Conservation (phyloP, 441 rosid species). For the Populus hybrid region DNA sequence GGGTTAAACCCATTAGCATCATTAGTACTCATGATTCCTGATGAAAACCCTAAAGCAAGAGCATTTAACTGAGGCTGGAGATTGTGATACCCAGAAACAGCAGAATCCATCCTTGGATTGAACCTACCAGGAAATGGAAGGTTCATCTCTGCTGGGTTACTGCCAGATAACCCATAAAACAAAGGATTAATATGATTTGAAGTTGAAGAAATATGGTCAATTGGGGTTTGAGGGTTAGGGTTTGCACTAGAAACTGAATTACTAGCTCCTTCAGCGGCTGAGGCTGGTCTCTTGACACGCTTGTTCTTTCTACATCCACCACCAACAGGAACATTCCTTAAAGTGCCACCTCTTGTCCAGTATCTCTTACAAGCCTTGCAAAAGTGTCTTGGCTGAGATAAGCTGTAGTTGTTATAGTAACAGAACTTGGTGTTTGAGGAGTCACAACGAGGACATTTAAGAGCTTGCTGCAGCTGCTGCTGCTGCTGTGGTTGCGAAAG, state of each 20-base stretch:
- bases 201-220: constrained; percentile 34
- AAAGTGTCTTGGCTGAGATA: too few species aligned
- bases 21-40: constrained; percentile 23
- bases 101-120: constrained; percentile 25
- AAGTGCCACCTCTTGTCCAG: too few species aligned
- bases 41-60: constrained; percentile 51
- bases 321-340: too few species aligned
- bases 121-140: constrained; percentile 44
- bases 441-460: too few species aligned
- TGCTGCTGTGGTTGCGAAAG: constrained; percentile 19
- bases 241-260: constrained; percentile 28
- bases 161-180: constrained; percentile 37
- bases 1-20: constrained; percentile 29
- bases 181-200: constrained; percentile 45
- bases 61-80: constrained; percentile 44
- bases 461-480: constrained; percentile 40
- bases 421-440: too few species aligned
- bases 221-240: constrained; percentile 34
- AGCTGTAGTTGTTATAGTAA: too few species aligned
- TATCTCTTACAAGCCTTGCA: too few species aligned
- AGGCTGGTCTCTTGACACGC: constrained; percentile 40
- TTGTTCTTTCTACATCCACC: too few species aligned
- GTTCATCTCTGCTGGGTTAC: constrained; percentile 38
- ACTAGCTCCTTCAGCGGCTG: constrained; percentile 22
- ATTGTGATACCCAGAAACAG: constrained; percentile 33